These are phyloP conservation scores for Primulina tabacum DNA, from an alignment of 257 asterid genomes.

Conservation along the genomic window DNA sequence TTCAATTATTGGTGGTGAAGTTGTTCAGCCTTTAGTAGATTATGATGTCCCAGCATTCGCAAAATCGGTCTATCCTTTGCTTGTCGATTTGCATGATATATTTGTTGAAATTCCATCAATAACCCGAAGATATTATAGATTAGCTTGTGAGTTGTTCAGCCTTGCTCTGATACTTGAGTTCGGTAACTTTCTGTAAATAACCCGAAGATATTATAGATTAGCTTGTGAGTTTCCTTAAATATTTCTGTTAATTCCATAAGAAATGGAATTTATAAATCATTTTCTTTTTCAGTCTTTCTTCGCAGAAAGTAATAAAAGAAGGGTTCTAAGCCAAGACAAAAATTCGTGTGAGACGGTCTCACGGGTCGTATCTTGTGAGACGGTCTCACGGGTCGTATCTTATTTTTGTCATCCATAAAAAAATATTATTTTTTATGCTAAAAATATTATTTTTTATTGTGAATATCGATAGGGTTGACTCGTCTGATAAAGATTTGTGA, in stretches of 20 bases:
- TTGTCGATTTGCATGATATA: constrained; percentile 64
- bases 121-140: too few relatives aligned
- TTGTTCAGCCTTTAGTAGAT: constrained; percentile 37
- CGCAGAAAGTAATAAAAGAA: too few relatives aligned
- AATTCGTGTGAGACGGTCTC: too few relatives aligned
- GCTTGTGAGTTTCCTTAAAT: neutral
- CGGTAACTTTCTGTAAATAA: neutral
- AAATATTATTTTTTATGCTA: too few relatives aligned
- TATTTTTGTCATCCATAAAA: too few relatives aligned
- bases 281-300: neutral
- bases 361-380: too few relatives aligned
- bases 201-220: neutral
- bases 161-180: neutral
- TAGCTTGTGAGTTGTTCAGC: too few relatives aligned
- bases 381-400: too few relatives aligned
- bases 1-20: constrained; percentile 28
- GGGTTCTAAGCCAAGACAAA: too few relatives aligned
- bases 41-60: constrained; percentile 84
- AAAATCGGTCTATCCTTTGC: constrained; percentile 63
- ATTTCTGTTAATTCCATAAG: neutral
- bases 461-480: too few relatives aligned
- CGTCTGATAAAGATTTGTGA: too few relatives aligned
- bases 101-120: constrained; percentile 65
- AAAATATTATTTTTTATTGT: too few relatives aligned
- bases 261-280: neutral